phyloP scores from a whole-genome alignment of 306 rosid species.

The Abrus pulchellus region DNA sequence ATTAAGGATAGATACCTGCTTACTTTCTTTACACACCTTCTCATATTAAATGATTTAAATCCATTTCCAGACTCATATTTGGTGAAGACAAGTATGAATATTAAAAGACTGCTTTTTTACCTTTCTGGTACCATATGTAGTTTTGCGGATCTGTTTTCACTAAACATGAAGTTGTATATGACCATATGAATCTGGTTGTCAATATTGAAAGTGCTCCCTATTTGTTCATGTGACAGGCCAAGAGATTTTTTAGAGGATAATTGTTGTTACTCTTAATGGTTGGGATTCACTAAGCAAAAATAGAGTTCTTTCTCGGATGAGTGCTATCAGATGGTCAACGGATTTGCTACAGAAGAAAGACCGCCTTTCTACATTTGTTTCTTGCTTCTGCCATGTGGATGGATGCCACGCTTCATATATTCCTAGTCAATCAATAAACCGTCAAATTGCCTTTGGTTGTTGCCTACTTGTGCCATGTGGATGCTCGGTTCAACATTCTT shows the following conservation, averaged over 20 bases:
- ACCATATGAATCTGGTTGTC: slow-evolving; percentile 37
- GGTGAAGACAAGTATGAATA: neutral
- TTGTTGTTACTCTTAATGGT: slow-evolving; percentile 41
- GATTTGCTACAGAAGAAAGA: slow-evolving; percentile 28
- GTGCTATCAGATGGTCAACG: slow-evolving; percentile 39
- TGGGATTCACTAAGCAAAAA: slow-evolving; percentile 45
- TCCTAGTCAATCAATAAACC: slow-evolving; percentile 19
- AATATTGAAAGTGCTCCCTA: slow-evolving; percentile 40
- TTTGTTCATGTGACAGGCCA: slow-evolving; percentile 66
- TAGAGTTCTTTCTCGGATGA: slow-evolving; percentile 33
- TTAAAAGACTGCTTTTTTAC: slow-evolving; percentile 25
- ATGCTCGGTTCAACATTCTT: slow-evolving; percentile 31
- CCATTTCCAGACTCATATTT: slow-evolving; percentile 4
- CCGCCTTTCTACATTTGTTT: slow-evolving; percentile 19
- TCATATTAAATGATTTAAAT: neutral
- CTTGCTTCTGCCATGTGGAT: slow-evolving; percentile 39
- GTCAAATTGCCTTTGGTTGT: neutral
- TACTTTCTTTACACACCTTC: neutral
- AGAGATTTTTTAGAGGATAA: slow-evolving; percentile 58
- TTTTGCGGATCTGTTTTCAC: slow-evolving; percentile 32
- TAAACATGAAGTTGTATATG: slow-evolving; percentile 16
- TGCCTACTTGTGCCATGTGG: slow-evolving; percentile 10
- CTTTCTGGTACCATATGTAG: slow-evolving; percentile 4
- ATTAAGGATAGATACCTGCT: no score
- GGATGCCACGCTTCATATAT: slow-evolving; percentile 40